Evolutionary conservation across 1,139 yeast genomes (phyloP).

Genomic region (Arxiozyma slooffiae): DNA sequence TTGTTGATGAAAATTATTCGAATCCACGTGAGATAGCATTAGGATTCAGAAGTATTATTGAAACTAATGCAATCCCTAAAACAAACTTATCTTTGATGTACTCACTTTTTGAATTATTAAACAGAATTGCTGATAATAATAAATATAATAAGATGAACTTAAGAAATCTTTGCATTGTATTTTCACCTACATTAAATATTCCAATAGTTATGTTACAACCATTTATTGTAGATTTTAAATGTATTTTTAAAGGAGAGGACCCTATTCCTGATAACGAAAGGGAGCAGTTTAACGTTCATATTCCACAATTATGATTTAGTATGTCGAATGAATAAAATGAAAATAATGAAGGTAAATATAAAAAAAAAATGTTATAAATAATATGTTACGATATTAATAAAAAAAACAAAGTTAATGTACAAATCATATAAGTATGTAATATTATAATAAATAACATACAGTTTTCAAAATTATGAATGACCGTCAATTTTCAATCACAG

Average conservation of each 20-base stretch:
- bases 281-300: conserved; percentile 31
- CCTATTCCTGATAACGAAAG: conserved; percentile 32
- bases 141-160: conserved; percentile 74
- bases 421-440: no score
- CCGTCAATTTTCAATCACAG: not conserved
- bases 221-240: conserved; percentile 54
- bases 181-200: conserved; percentile 72
- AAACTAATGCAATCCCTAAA: conserved; percentile 33
- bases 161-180: conserved; percentile 70
- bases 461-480: not conserved
- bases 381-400: not conserved
- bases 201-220: conserved; percentile 56
- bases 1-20: conserved; percentile 27
- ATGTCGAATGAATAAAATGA: not conserved
- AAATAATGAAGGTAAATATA: not conserved
- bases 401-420: not conserved
- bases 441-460: no score
- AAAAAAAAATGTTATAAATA: not conserved
- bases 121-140: conserved; percentile 53
- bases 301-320: conserved; percentile 26
- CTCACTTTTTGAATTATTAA: conserved; percentile 57
- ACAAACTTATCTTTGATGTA: conserved; percentile 54
- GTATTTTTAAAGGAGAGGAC: conserved; percentile 48
- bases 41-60: conserved; percentile 28
- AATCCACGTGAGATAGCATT: conserved; percentile 29